phyloP scores from a whole-genome alignment of 192 early-diverging fungal genomes.

The Gaertneriomyces sp. region DNA sequence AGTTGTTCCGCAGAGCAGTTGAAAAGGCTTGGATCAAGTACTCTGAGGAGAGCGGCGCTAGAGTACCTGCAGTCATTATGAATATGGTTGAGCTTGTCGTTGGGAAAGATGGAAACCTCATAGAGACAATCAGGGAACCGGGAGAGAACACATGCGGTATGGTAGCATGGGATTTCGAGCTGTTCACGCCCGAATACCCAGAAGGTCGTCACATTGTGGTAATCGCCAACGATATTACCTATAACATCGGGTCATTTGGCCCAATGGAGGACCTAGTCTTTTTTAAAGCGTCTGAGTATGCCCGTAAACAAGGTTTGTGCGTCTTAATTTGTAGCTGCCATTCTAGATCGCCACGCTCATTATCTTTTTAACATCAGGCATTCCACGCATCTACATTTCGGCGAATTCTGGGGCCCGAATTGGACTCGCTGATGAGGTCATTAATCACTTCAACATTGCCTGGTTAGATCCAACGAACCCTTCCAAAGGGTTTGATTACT shows the following conservation, averaged over 20 bases:
- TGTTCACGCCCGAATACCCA: conserved; percentile 92
- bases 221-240: conserved; percentile 98
- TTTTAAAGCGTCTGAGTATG: conserved; percentile 86
- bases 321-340: neutral
- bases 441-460: conserved; percentile 76
- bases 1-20: conserved; percentile 86
- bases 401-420: conserved; percentile 99
- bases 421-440: conserved; percentile 91
- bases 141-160: conserved; percentile 86
- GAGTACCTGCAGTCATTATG: conserved; percentile 61
- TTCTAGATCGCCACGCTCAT: neutral
- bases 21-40: conserved; percentile 71
- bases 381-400: conserved; percentile 92
- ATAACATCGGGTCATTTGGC: conserved; percentile 95
- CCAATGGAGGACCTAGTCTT: conserved; percentile 89
- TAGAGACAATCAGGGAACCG: conserved; percentile 71
- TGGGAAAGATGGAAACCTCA: conserved; percentile 73
- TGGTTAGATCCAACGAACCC: conserved; percentile 84
- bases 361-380: conserved; percentile 41
- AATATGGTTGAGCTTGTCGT: conserved; percentile 82
- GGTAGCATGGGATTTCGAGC: conserved; percentile 89
- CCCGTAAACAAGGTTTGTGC: conserved; percentile 56
- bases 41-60: conserved; percentile 20
- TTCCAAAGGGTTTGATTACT: conserved; percentile 84
- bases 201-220: conserved; percentile 83